Evolutionary conservation across 2,329 filamentous ascomycete genomes (phyloP).

Genomic region (Tolypocladium tropicale): DNA sequence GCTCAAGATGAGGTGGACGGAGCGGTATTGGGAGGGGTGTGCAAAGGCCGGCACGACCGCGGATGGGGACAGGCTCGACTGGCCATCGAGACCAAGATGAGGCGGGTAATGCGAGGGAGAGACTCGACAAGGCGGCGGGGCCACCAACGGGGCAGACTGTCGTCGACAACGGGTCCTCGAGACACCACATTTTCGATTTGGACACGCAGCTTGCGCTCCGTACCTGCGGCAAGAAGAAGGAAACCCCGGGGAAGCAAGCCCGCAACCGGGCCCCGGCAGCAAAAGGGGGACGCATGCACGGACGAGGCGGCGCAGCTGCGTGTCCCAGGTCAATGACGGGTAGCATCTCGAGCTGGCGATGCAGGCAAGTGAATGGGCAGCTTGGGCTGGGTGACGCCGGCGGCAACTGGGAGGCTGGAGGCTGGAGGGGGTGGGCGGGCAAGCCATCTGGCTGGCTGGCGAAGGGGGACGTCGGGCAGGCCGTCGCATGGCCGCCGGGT

Average conservation of each 20-base stretch:
- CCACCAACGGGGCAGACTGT: not conserved
- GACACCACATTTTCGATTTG: constrained; percentile 3
- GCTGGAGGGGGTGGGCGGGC: not conserved
- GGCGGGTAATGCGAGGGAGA: not conserved
- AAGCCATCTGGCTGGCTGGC: not conserved
- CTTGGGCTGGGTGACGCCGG: not conserved
- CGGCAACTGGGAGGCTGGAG: no score
- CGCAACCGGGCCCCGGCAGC: not conserved
- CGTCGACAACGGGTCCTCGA: not conserved
- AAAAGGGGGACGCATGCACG: not conserved
- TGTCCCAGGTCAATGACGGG: not conserved
- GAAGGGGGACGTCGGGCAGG: no score
- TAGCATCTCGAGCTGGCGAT: not conserved
- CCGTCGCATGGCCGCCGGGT: not conserved
- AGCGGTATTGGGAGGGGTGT: not conserved
- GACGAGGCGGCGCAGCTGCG: not conserved
- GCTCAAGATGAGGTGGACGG: not conserved
- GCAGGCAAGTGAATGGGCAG: not conserved
- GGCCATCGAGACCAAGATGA: not conserved
- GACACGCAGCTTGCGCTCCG: constrained; percentile 1
- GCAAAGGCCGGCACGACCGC: not conserved
- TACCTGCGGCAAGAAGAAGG: constrained; percentile 5
- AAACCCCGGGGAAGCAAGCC: not conserved
- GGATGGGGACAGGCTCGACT: not conserved
- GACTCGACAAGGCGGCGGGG: not conserved